These are phyloP conservation scores for Delonix regia DNA, from an alignment of 306 rosid genomes.

Conservation along the genomic window DNA sequence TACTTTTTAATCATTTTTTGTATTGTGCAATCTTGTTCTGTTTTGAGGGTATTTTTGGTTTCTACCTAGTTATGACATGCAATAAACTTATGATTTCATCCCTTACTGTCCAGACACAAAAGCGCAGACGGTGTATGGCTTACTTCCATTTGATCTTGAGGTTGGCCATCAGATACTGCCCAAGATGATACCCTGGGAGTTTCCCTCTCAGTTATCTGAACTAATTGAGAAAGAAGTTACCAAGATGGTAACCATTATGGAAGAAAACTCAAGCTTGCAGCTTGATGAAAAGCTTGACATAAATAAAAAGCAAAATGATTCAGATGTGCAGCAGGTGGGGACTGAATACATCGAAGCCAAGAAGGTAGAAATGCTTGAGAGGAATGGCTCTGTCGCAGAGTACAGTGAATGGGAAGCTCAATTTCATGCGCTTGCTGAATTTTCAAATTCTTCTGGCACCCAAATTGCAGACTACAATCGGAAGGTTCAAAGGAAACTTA, in stretches of 20 bases:
- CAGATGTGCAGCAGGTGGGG: constrained; percentile 35
- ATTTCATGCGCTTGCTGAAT: constrained; percentile 48
- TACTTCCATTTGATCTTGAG: constrained; percentile 73
- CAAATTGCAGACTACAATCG: constrained; percentile 45
- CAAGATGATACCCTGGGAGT: constrained; percentile 78
- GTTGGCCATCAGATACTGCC: constrained; percentile 76
- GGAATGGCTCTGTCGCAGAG: constrained; percentile 62
- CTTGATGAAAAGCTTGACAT: constrained; percentile 45
- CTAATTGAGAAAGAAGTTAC: constrained; percentile 70
- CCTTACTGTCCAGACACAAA: constrained; percentile 55
- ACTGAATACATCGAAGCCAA: constrained; percentile 47
- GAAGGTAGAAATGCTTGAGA: constrained; percentile 58
- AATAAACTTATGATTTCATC: constrained; percentile 25
- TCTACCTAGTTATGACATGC: constrained; percentile 27
- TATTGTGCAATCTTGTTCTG: constrained; percentile 1
- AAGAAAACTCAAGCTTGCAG: constrained; percentile 48
- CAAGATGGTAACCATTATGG: constrained; percentile 47
- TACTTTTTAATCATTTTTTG: background rate
- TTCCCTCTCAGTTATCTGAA: constrained; percentile 75
- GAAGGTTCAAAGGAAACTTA: constrained; percentile 50
- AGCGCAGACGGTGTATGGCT: constrained; percentile 49
- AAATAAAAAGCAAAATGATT: constrained; percentile 43
- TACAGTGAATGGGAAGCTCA: constrained; percentile 49
- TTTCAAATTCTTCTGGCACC: constrained; percentile 51
- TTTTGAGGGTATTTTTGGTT: constrained; percentile 11